Conservation (phyloP, 2,329 filamentous ascomycete genomes). For the Aspergillus bombycis region DNA sequence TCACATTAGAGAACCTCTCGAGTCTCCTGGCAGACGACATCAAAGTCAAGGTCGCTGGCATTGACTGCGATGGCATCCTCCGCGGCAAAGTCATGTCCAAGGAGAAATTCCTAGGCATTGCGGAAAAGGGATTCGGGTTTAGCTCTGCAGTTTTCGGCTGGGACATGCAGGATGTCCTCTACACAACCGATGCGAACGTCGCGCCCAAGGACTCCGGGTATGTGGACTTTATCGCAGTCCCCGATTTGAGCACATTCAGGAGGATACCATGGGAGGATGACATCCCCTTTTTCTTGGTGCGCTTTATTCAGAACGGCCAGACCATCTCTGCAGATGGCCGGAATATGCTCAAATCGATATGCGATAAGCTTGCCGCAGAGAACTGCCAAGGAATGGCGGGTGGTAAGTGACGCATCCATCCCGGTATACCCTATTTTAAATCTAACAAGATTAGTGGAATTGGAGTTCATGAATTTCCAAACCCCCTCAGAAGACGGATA, state of each 20-base stretch:
- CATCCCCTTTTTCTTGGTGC: constrained; percentile 80
- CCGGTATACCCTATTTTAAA: no score
- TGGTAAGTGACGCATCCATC: constrained; percentile 61
- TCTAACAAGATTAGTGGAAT: constrained; percentile 67
- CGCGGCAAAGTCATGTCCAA: constrained; percentile 90
- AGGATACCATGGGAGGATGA: constrained; percentile 88
- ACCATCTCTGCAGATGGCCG: constrained; percentile 77
- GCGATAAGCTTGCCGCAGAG: constrained; percentile 65
- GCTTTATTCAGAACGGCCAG: constrained; percentile 74
- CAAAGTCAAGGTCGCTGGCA: constrained; percentile 81
- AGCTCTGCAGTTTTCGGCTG: constrained; percentile 92
- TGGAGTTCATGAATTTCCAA: constrained; percentile 67
- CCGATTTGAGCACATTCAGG: constrained; percentile 74
- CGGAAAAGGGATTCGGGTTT: constrained; percentile 79
- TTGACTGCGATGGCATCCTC: constrained; percentile 83
- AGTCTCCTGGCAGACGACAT: constrained; percentile 69
- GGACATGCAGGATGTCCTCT: constrained; percentile 95
- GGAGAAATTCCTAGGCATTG: constrained; percentile 84
- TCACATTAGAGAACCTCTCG: constrained; percentile 66
- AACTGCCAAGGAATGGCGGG: constrained; percentile 85
- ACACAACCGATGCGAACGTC: constrained; percentile 66
- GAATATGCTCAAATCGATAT: constrained; percentile 68
- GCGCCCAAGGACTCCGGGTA: constrained; percentile 87
- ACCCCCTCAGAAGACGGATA: constrained; percentile 33
- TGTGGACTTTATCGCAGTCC: constrained; percentile 77